These are phyloP conservation scores for Gryganskiella cystojenkinii DNA, from an alignment of 192 early-diverging fungal species.

Conservation along the genomic window DNA sequence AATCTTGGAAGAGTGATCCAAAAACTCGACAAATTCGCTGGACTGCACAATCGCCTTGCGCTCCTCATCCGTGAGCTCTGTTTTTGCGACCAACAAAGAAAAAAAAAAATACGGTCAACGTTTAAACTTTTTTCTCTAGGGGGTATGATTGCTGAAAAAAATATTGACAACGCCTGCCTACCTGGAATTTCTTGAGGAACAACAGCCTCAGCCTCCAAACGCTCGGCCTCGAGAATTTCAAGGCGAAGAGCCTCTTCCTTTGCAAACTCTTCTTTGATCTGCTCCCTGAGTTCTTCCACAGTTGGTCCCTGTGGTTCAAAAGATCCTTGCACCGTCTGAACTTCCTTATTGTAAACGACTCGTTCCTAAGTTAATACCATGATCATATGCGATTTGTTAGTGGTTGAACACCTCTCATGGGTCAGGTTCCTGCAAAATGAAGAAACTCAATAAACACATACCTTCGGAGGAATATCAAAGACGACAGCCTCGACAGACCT, in stretches of 20 bases:
- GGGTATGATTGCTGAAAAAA: neutral
- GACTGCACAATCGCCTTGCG: constrained; percentile 79
- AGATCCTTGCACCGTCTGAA: constrained; percentile 73
- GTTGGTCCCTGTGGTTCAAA: constrained; percentile 60
- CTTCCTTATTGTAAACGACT: constrained; percentile 91
- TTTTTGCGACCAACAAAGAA: too few species aligned
- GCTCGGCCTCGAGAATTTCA: constrained; percentile 61
- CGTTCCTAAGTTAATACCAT: constrained; percentile 63
- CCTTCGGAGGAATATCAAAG: constrained; percentile 89
- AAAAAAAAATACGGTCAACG: too few species aligned
- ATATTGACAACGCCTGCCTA: constrained; percentile 5
- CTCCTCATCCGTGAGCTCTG: constrained; percentile 90
- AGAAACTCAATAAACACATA: constrained; percentile 42
- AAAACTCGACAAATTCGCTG: constrained; percentile 84
- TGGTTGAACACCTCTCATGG: neutral
- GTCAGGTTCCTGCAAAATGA: neutral
- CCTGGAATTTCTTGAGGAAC: constrained; percentile 53
- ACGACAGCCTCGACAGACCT: constrained; percentile 78
- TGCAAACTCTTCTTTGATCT: constrained; percentile 75
- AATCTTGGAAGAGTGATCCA: constrained; percentile 88
- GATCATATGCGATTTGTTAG: neutral
- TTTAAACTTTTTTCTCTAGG: neutral
- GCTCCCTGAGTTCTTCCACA: constrained; percentile 61
- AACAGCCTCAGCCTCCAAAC: constrained; percentile 46
- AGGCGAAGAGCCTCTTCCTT: constrained; percentile 61